phyloP scores from a whole-genome alignment of 2,329 filamentous ascomycete species.

The Ascochyta rabiei region DNA sequence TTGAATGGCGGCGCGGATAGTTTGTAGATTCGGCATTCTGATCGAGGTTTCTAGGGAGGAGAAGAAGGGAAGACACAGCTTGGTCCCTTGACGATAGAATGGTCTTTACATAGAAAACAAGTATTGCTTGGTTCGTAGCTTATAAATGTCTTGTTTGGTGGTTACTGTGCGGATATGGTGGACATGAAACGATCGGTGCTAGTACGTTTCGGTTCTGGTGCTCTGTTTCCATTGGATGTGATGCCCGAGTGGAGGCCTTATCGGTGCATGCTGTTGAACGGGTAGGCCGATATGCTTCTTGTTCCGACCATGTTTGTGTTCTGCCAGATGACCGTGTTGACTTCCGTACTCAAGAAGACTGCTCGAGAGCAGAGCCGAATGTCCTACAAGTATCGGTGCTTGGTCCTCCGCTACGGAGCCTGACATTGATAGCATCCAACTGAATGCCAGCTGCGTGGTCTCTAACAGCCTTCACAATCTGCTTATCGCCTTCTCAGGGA shows the following conservation, averaged over 20 bases:
- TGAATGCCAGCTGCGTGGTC: too few relatives aligned
- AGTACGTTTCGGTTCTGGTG: not conserved
- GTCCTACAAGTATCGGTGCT: too few relatives aligned
- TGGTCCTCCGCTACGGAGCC: too few relatives aligned
- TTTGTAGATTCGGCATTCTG: constrained; percentile 24
- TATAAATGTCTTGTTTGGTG: not conserved
- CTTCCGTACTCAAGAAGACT: too few relatives aligned
- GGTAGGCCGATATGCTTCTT: not conserved
- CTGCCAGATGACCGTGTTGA: too few relatives aligned
- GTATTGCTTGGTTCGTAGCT: too few relatives aligned
- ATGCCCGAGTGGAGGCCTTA: not conserved
- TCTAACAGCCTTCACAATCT: too few relatives aligned
- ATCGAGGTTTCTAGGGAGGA: not conserved
- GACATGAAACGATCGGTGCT: too few relatives aligned
- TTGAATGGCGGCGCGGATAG: constrained; percentile 22
- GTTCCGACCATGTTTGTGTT: not conserved
- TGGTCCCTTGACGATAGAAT: not conserved
- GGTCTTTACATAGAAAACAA: too few relatives aligned
- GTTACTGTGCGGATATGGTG: not conserved
- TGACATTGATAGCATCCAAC: too few relatives aligned
- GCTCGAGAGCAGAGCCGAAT: too few relatives aligned
- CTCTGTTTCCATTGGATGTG: not conserved
- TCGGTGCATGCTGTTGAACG: not conserved
- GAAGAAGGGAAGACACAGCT: not conserved
- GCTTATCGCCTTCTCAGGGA: too few relatives aligned